phyloP scores from a whole-genome alignment of 139 green algal species.

The Tetradesmus lagerheimii region DNA sequence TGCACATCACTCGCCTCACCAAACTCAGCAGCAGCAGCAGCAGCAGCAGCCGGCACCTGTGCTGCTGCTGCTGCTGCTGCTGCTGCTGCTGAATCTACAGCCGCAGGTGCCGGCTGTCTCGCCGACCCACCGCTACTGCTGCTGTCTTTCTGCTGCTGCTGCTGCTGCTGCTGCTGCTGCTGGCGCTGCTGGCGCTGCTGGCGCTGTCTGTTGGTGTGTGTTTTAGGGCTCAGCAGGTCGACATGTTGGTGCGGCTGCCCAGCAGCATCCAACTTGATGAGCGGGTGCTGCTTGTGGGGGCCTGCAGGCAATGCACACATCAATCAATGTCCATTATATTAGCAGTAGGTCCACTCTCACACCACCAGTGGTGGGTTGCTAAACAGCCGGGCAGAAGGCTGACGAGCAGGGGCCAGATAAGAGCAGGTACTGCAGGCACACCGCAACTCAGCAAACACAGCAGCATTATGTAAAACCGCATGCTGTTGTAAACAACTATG shows the following conservation, averaged over 20 bases:
- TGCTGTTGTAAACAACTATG: no score
- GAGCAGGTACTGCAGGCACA: no score
- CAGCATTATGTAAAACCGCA: no score
- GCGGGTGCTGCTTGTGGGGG: not conserved
- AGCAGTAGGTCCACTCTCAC: no score
- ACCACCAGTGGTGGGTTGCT: no score
- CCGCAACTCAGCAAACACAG: no score
- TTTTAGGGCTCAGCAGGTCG: not conserved
- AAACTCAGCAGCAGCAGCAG: not conserved
- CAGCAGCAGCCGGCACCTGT: not conserved
- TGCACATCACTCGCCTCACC: conserved; percentile 53
- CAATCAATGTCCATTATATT: no score
- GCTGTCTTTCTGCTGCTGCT: not conserved
- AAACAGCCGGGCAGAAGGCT: no score
- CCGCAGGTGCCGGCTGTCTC: not conserved
- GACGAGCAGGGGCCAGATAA: no score
- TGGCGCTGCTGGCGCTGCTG: not conserved
- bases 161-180: conserved; percentile 9
- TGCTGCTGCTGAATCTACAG: not conserved
- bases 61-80: not conserved
- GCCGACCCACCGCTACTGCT: not conserved
- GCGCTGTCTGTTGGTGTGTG: not conserved
- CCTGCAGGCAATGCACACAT: conserved; percentile 1
- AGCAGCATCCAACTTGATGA: conserved; percentile 1
- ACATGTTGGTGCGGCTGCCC: conserved; percentile 34